Percentiles rank a stretch among this genome's conserved stretches.
Evolutionary conservation across 352 stramenopile species (phyloP).

Genomic region (Phytophthora podocarpi): DNA sequence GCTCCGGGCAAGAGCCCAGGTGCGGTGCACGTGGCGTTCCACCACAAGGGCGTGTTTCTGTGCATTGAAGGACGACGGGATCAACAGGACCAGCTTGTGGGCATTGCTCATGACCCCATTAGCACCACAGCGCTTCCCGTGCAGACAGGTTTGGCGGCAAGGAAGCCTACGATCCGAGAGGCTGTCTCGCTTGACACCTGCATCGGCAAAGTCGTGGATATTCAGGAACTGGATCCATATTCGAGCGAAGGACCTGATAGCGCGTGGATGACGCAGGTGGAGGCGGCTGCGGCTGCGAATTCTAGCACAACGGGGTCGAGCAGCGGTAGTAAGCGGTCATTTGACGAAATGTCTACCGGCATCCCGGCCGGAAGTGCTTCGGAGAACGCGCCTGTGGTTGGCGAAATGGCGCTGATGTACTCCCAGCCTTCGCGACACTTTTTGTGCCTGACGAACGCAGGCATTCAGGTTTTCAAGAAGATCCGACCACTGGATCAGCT

Average conservation of each 20-base stretch:
- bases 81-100: slow-evolving; percentile 78
- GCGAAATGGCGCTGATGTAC: slow-evolving; percentile 88
- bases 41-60: slow-evolving; percentile 82
- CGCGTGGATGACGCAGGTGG: slow-evolving; percentile 18
- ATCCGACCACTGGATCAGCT: slow-evolving; percentile 89
- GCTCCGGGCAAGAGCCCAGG: slow-evolving; percentile 81
- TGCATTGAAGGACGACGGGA: slow-evolving; percentile 80
- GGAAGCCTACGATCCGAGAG: slow-evolving; percentile 78
- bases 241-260: slow-evolving; percentile 37
- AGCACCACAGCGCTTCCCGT: slow-evolving; percentile 63
- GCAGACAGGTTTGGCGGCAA: slow-evolving; percentile 42
- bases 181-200: slow-evolving; percentile 76
- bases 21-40: slow-evolving; percentile 77
- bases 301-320: slow-evolving; percentile 19
- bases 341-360: slow-evolving; percentile 75
- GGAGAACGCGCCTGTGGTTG: slow-evolving; percentile 31
- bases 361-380: slow-evolving; percentile 16
- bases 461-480: slow-evolving; percentile 92
- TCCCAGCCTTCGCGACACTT: slow-evolving; percentile 83
- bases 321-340: slow-evolving; percentile 65
- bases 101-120: slow-evolving; percentile 77
- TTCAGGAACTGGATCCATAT: slow-evolving; percentile 66
- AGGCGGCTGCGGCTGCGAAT: slow-evolving; percentile 2
- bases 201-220: slow-evolving; percentile 85
- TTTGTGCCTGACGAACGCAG: slow-evolving; percentile 82